Evolutionary conservation across 345 rosid species (phyloP), one percentile per base, ranked within the genome.

Genomic region (Rhizophora apiculata): DNA sequence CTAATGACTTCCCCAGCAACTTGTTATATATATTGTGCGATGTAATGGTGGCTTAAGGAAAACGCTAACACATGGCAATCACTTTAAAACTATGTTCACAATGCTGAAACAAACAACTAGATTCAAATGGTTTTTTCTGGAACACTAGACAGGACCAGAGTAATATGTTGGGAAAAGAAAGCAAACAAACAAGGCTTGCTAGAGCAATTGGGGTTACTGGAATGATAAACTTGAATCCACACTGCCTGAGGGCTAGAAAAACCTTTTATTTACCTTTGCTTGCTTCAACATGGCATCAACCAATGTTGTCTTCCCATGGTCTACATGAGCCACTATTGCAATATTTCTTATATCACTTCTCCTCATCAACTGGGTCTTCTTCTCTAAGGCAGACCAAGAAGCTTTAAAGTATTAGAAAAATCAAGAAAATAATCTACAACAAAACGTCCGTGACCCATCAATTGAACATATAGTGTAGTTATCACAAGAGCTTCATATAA

Each of bases 271-370:
- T 78, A 89, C 98, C 96, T 94, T 91, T 24, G 98, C 84, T 81
- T 94, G 98, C 82, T 72, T 86, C 69, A 94, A 83, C 98, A 94
- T 91, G n/a, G 98, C 82, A 79, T 94, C 98, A 55, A 94, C 97
- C 85, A 94, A 76, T 75, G 98, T 94, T 2, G 98, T 94, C 83
- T 94, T 94, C 2, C 98, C 98, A 71, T 94, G 98, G 80, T 94
- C 98, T 51, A 94, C 98, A 71, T 91, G 98, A 55, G 98, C 98
- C 60, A 94, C 96, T 37, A 94, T 94, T 52, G 98, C 98, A 72
- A 91, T 88, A 63, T 91, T 94, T 87, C 98, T 82, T 77, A 94
- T 78, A 67, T 91, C 89, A 6, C 83, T 46, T 77, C 97, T 88
- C 85, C 95, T 88, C 77, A 70, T 84, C 62, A 91, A 65, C 81